Base-by-base conservation (phyloP, 306 rosid species). In the barrel medic (Medicago truncatula) region DNA sequence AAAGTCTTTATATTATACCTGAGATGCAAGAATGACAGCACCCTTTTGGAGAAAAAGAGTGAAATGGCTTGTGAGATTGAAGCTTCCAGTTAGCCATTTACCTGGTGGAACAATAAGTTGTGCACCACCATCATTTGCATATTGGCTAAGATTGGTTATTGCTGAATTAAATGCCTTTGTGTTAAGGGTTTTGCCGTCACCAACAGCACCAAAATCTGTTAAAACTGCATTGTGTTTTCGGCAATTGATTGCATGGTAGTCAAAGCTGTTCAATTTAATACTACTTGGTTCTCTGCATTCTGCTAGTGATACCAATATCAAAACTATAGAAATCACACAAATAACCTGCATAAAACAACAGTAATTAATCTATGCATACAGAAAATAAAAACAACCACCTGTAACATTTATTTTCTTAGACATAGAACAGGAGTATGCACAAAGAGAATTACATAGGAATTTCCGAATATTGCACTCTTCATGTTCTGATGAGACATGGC, bases 31-130 rank as follows among this genome's bases (percentile, higher is more conserved):
- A 70, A 90, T 53, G 34, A 79, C 75, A 6, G 96, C 94, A 36
- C 66, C 92, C 15, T 83, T 85, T 0, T 90, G 86, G 59, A 92
- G 82, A 69, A 85, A 90, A 40, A 92, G 93, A n/a, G 97, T 92
- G 82, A 92, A 92, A 82, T 88, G 91, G 81, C 93, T 92, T 9
- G 92, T 92, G 70, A 92, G 96, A 44, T 88, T 92, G 75, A 92
- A 90, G 80, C 92, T 90, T 1, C 96, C 97, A 0, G 96, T 92
- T 2, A 90, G 47, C 96, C 98, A 92, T 78, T 77, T 90, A 0
- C 96, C 98, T 0, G 92, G 85, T 2, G 98, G 96, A 6, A 92
- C 96, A 23, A 83, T 53, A 8, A 90, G 89, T 47, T 50, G 39
- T 0, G 91, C 87, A 28, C 96, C 98, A 4, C 96, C 96, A 17